A percentile compares a stretch with the other conserved stretches of the same genome.
Evolutionary conservation across 768 basidiomycete genomes (phyloP).

Genomic region (Mycena galericulata): DNA sequence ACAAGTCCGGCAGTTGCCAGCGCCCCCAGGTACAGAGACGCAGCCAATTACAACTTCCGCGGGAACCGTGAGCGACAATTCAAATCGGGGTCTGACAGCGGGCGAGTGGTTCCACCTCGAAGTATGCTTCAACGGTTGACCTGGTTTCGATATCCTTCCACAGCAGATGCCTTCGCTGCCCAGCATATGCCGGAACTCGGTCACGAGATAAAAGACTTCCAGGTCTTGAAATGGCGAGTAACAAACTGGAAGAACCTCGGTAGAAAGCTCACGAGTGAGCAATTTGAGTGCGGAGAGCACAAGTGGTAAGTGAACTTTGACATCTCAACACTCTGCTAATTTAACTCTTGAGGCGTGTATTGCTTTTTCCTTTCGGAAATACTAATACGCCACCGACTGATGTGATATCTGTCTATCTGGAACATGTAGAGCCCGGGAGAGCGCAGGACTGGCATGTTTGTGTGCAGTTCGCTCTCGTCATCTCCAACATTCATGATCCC

Average conservation of each 20-base stretch:
- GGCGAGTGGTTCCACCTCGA: slow-evolving; percentile 54
- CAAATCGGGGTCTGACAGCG: neutral
- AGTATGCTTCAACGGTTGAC: slow-evolving; percentile 29
- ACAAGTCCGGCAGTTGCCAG: slow-evolving; percentile 76
- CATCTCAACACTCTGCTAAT: neutral
- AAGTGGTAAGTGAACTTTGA: slow-evolving; percentile 77
- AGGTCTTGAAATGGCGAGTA: slow-evolving; percentile 89
- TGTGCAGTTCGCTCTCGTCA: slow-evolving; percentile 97
- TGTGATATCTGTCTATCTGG: slow-evolving; percentile 97
- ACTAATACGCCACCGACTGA: slow-evolving; percentile 99
- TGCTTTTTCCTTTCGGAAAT: too few species aligned
- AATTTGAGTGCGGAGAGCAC: slow-evolving; percentile 97
- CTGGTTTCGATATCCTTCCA: slow-evolving; percentile 46
- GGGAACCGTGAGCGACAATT: neutral
- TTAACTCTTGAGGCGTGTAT: slow-evolving; percentile 65
- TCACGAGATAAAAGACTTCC: slow-evolving; percentile 96
- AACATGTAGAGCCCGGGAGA: slow-evolving; percentile 97
- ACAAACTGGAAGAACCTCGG: slow-evolving; percentile 93
- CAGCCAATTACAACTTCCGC: neutral
- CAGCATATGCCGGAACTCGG: slow-evolving; percentile 99
- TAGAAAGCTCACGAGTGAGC: slow-evolving; percentile 93
- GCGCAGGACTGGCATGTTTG: slow-evolving; percentile 99
- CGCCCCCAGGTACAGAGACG: neutral
- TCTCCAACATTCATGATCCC: slow-evolving; percentile 94
- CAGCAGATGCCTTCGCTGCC: slow-evolving; percentile 93